Conservation (phyloP, 768 basidiomycete genomes). For the Trametopsis cervina region DNA sequence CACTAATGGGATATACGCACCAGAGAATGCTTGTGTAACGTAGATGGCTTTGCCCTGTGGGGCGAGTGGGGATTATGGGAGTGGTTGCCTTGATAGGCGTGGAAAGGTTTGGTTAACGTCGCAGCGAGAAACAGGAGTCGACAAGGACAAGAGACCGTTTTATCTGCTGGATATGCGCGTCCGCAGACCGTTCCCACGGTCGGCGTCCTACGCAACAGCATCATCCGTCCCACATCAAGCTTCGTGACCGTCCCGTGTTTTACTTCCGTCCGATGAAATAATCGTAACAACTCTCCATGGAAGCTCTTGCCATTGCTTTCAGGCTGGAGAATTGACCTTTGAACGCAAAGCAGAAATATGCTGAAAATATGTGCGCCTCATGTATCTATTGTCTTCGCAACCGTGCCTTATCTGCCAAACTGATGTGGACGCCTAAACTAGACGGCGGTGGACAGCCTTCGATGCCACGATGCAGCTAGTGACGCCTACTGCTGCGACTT, state of each 20-base stretch:
- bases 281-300: too few relatives aligned
- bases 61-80: constrained; percentile 71
- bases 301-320: too few relatives aligned
- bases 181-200: constrained; percentile 4
- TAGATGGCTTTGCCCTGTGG: constrained; percentile 83
- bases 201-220: constrained; percentile 4
- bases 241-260: constrained; percentile 4
- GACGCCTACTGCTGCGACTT: background rate
- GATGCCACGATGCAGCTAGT: too few relatives aligned
- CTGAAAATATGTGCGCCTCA: background rate
- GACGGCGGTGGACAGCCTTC: too few relatives aligned
- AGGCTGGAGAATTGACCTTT: too few relatives aligned
- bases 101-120: constrained; percentile 39
- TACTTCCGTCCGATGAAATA: background rate
- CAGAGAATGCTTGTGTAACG: constrained; percentile 27
- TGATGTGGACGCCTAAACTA: too few relatives aligned
- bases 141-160: constrained; percentile 11
- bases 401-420: constrained; percentile 2
- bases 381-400: constrained; percentile 5
- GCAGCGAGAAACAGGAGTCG: constrained; percentile 26
- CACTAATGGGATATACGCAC: constrained; percentile 25
- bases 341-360: background rate
- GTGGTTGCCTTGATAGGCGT: constrained; percentile 52
- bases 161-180: constrained; percentile 3
- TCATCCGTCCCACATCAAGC: background rate